Percentiles rank a stretch among this genome's conserved stretches.
phyloP scores from a whole-genome alignment of 2,329 filamentous ascomycete genomes.

The Albifimbria verrucaria region DNA sequence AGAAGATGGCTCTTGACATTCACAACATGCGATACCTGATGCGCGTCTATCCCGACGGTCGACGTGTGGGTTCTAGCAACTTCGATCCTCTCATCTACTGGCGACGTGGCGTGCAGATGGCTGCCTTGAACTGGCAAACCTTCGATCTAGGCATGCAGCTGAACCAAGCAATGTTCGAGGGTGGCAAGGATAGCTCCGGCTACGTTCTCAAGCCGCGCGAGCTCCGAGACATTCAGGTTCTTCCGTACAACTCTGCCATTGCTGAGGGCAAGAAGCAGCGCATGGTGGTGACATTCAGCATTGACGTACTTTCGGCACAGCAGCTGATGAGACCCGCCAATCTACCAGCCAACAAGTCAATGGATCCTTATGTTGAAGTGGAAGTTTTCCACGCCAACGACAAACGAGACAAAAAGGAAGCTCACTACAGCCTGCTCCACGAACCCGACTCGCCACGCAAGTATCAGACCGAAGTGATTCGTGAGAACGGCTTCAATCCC shows the following conservation, averaged over 20 bases:
- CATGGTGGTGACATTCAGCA: constrained; percentile 78
- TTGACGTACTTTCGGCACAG: constrained; percentile 90
- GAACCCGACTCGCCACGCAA: constrained; percentile 62
- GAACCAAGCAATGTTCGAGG: constrained; percentile 96
- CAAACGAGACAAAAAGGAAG: constrained; percentile 82
- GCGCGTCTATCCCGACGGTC: constrained; percentile 86
- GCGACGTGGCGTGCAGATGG: constrained; percentile 96
- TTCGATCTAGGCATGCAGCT: constrained; percentile 94
- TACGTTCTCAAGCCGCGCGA: constrained; percentile 92
- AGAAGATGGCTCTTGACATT: constrained; percentile 74
- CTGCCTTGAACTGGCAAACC: constrained; percentile 96
- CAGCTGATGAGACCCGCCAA: constrained; percentile 82
- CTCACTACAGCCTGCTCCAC: constrained; percentile 51
- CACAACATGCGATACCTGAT: constrained; percentile 93
- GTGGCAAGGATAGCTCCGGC: constrained; percentile 78
- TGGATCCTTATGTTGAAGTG: constrained; percentile 93
- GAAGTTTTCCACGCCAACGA: constrained; percentile 95
- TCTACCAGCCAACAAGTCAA: constrained; percentile 66
- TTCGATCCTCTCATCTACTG: constrained; percentile 93
- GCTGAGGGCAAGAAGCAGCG: constrained; percentile 68
- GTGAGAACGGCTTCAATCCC: constrained; percentile 91
- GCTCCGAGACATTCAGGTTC: constrained; percentile 67
- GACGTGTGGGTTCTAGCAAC: constrained; percentile 82
- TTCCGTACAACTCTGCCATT: constrained; percentile 46
- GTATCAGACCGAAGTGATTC: constrained; percentile 74